Base-by-base conservation (phyloP, 192 early-diverging fungal genomes). In the Podila epigama region DNA sequence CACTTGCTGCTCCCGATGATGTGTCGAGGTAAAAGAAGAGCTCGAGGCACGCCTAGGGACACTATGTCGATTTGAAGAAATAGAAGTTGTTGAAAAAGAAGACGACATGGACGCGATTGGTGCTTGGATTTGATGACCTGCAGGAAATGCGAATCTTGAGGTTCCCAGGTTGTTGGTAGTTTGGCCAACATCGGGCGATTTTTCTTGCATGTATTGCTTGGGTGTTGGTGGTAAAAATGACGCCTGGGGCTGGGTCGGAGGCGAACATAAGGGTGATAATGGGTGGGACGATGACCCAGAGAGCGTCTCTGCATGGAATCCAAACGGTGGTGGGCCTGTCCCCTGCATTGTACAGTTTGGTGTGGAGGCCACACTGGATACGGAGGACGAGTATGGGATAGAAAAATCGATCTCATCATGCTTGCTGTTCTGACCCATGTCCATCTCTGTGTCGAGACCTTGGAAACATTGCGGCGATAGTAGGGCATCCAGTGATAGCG, bases 141-240 rank as follows among this genome's bases (percentile, higher is more conserved):
- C n/a, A 2, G 63, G 31, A 57, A 66, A 73, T 37, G 10, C 44
- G 25, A 48, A 48, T 48, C 44, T 48, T 2, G n/a, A n/a, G n/a
- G 54, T 42, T 11, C 54, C 57, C 35, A 44, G 37, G 2, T 41
- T 36, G 1, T 10, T 11, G 4, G 22, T 60, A 11, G 58, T 35
- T n/a, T 25, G 12, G 7, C 58, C 51, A 5, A 55, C 33, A 16
- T 75, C 72, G 1, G 60, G 42, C 27, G 60, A 25, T n/a, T 52
- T 55, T 12, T 75, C 72, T 18, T 50, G 37, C 8, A 63, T n/a
- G 22, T 57, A 8, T 7, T 75, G 72, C 9, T 66, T 44, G 40
- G 72, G 72, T 27, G 72, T 75, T 7, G 72, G 72, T 8, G 72
- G 72, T 31, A 75, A 33, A 20, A 65, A 70, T 5, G 60, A 61